Conservation (phyloP, 495 filamentous ascomycete species). For the Lasiosphaeris hirsuta region DNA sequence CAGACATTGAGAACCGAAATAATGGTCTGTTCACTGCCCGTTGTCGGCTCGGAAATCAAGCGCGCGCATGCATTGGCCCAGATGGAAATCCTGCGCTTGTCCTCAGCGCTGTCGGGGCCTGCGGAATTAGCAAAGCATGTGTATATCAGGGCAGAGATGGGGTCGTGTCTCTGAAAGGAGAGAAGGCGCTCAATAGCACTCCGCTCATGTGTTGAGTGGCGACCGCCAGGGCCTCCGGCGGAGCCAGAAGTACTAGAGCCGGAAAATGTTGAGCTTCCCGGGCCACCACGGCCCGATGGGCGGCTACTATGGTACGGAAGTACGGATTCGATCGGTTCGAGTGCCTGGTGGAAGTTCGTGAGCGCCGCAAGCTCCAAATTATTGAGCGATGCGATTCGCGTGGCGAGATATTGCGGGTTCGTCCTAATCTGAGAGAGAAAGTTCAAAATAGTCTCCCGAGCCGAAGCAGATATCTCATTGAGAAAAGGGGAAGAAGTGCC, state of each 20-base stretch:
- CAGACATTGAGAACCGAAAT: conserved; percentile 75
- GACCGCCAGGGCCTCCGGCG: conserved; percentile 19
- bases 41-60: conserved; percentile 56
- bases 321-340: conserved; percentile 78
- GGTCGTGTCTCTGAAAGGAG: conserved; percentile 84
- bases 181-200: conserved; percentile 66
- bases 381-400: conserved; percentile 68
- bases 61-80: conserved; percentile 88
- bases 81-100: conserved; percentile 67
- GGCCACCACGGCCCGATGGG: conserved; percentile 32
- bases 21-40: conserved; percentile 59
- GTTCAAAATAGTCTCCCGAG: conserved; percentile 68
- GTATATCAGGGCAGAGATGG: conserved; percentile 79
- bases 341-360: conserved; percentile 67
- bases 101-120: conserved; percentile 71
- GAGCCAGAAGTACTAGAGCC: conserved; percentile 12
- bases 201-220: conserved; percentile 28
- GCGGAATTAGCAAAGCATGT: conserved; percentile 85
- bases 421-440: conserved; percentile 81
- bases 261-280: conserved; percentile 17
- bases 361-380: conserved; percentile 70
- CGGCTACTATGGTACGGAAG: conserved; percentile 67
- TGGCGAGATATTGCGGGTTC: conserved; percentile 81
- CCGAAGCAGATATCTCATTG: conserved; percentile 70
- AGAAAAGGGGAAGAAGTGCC: conserved; percentile 67